Evolutionary conservation across 2,329 filamentous ascomycete genomes (phyloP), one percentile per base, ranked within the genome.

Genomic region (Chaetomiaceae sp.): DNA sequence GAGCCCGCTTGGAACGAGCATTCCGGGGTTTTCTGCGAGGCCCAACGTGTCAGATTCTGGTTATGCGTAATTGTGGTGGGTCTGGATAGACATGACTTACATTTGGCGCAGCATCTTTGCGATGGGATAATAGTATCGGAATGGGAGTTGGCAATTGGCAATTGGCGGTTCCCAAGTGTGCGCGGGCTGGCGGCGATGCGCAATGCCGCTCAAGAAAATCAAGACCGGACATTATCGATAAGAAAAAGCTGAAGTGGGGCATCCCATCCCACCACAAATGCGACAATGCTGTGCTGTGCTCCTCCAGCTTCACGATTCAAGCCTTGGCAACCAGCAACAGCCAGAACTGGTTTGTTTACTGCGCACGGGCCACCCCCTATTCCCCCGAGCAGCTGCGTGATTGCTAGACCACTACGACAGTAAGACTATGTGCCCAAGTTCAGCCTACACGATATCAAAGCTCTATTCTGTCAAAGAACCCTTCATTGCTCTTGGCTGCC

Each of bases 1-100:
- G 85, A 60, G 89, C 91, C 64, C 94, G 87, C 79, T 96, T 96
- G 54, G 90, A 94, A 77, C 94, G 90, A 63, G 92, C 90, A 73
- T 81, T 83, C 58, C 77, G 76, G 61, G 80, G 80, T 72, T 82
- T 82, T 68, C 79, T 82, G 60, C 30, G 23, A 13, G 14, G 5
- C 10, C 18, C 23, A 9, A 4, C 20, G 33, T 53, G 33, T 53
- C 14, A 45, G 47, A n/a, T 29, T 23, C 27, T 11, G 9, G 10
- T 4, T 11, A 40, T 33, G 14, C 11, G 1, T 44, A 9, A 7
- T 4, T 20, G 0, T 11, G 13, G n/a, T 38, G 8, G 10, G n/a
- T n/a, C n/a, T n/a, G 3, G 4, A 9, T 9, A 30, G 13, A 8
- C 6, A 8, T 4, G 13, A 51, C 73, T 55, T 67, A 76, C 75